These are phyloP conservation scores for Entomophthora muscae DNA, from an alignment of 371 early-diverging fungal genomes.

Conservation along the genomic window DNA sequence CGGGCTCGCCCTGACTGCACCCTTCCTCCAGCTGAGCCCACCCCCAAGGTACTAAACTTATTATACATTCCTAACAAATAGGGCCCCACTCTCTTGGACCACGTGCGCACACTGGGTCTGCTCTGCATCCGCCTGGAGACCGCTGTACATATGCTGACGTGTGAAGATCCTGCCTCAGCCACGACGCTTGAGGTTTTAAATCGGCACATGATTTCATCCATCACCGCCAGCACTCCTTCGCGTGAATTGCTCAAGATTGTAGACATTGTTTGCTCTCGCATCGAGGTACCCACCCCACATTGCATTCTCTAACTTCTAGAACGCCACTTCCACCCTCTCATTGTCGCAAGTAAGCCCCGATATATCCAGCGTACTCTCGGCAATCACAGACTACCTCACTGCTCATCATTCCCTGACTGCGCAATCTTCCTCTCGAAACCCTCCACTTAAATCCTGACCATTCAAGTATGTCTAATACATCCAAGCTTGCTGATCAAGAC, in stretches of 20 bases:
- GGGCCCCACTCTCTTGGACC: constrained; percentile 5
- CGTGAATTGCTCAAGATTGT: constrained; percentile 3
- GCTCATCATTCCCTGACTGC: background rate
- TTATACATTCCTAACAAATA: background rate
- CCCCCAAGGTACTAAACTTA: background rate
- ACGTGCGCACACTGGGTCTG: background rate
- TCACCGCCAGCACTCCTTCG: background rate
- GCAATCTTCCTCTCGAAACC: background rate
- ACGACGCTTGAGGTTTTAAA: background rate
- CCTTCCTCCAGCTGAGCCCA: background rate
- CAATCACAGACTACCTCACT: background rate
- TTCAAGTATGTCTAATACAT: too few relatives aligned
- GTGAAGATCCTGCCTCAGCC: background rate
- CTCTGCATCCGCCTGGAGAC: constrained; percentile 2
- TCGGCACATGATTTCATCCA: background rate
- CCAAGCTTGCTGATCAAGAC: too few relatives aligned
- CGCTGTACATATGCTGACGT: background rate
- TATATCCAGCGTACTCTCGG: background rate
- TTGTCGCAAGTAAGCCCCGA: background rate
- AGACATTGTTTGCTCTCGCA: background rate
- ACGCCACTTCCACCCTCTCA: background rate
- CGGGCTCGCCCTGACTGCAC: background rate
- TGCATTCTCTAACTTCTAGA: background rate
- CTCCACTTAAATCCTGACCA: background rate
- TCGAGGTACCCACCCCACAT: background rate